These are phyloP conservation scores for Cyberlindnera sargentensis DNA, from an alignment of 805 yeast genomes.

Conservation along the genomic window DNA sequence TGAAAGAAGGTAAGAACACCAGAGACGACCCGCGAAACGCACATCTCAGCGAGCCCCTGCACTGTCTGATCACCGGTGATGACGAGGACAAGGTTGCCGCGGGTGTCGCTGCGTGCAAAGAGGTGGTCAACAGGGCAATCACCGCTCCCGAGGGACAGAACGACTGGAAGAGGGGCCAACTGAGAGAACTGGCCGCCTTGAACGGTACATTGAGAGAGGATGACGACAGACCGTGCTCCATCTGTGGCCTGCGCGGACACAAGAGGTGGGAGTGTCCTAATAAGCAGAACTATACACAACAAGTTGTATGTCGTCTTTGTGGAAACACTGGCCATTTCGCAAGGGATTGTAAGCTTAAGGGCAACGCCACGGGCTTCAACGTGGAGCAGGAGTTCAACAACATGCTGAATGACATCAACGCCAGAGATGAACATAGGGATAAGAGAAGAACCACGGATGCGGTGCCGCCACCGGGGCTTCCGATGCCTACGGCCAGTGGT, in stretches of 20 bases:
- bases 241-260: slow-evolving; percentile 65
- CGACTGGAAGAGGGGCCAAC: slow-evolving; percentile 82
- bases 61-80: slow-evolving; percentile 82
- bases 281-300: slow-evolving; percentile 41
- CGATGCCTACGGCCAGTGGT: neutral
- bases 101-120: slow-evolving; percentile 69
- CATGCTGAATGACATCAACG: slow-evolving; percentile 43
- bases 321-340: slow-evolving; percentile 84
- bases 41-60: slow-evolving; percentile 72
- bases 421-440: slow-evolving; percentile 12
- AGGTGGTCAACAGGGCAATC: slow-evolving; percentile 75
- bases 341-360: slow-evolving; percentile 58
- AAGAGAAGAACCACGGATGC: slow-evolving; percentile 11
- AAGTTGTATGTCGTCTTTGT: slow-evolving; percentile 67
- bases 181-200: slow-evolving; percentile 84
- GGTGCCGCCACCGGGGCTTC: neutral
- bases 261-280: slow-evolving; percentile 58
- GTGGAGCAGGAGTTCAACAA: slow-evolving; percentile 44
- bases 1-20: slow-evolving; percentile 75
- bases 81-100: slow-evolving; percentile 65
- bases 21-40: slow-evolving; percentile 31
- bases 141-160: slow-evolving; percentile 90
- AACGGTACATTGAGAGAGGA: slow-evolving; percentile 93
- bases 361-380: slow-evolving; percentile 8
- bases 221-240: slow-evolving; percentile 52